Evolutionary conservation across 2,329 filamentous ascomycete genomes (phyloP).

Genomic region (Malbranchea cinnamomea): DNA sequence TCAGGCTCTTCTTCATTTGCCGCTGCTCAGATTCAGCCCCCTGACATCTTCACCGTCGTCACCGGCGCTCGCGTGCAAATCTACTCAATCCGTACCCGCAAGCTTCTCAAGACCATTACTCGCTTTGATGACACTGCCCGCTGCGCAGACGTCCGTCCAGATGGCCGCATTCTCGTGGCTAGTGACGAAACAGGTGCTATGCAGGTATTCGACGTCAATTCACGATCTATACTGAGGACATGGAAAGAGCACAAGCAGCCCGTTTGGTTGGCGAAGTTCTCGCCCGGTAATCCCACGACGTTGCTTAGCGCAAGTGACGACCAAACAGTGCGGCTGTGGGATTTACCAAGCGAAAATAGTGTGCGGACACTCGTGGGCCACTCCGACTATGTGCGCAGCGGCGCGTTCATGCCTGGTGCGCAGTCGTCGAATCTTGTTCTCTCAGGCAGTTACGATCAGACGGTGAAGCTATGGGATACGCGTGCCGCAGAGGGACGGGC

Average conservation of each 20-base stretch:
- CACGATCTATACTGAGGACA: constrained; percentile 82
- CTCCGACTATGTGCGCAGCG: constrained; percentile 79
- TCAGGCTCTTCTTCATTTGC: constrained; percentile 26
- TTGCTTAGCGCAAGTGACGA: constrained; percentile 88
- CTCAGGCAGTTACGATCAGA: constrained; percentile 88
- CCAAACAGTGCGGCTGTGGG: constrained; percentile 84
- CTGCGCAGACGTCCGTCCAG: constrained; percentile 72
- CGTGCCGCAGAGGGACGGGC: constrained; percentile 50
- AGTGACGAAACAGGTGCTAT: constrained; percentile 85
- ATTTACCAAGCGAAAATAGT: constrained; percentile 66
- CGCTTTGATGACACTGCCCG: constrained; percentile 86
- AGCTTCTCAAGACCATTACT: constrained; percentile 84
- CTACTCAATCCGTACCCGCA: constrained; percentile 81
- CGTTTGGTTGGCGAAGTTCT: constrained; percentile 83
- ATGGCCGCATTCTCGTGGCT: constrained; percentile 78
- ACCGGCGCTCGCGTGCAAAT: constrained; percentile 86
- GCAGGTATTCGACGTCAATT: constrained; percentile 86
- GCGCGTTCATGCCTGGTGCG: constrained; percentile 62
- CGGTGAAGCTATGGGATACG: constrained; percentile 86
- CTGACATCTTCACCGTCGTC: constrained; percentile 70
- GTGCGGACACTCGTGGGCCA: constrained; percentile 72
- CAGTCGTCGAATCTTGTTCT: constrained; percentile 56
- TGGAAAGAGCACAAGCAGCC: constrained; percentile 92
- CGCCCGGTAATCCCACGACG: constrained; percentile 70
- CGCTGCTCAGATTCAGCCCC: constrained; percentile 33